Base-by-base conservation (phyloP, 208 protist species). In the Leishmania arabica region DNA sequence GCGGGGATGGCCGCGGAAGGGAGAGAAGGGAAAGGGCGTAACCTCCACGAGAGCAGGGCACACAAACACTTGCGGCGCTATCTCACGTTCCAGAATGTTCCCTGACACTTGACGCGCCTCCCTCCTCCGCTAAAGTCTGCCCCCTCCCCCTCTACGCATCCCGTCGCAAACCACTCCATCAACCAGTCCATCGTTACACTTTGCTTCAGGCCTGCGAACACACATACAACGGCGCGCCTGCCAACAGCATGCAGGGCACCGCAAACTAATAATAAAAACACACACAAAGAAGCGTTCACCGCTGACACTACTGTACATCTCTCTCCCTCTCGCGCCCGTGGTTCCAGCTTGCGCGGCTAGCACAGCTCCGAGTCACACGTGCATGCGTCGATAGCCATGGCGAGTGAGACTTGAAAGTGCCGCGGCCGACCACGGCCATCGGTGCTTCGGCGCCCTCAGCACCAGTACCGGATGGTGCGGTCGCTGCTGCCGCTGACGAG, bases 401-500 rank as follows among this genome's bases (percentile, higher is more conserved):
- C 40, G 21, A 53, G 68, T 34, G 42, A 53, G 21, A 31, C 42
- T 1, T 34, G 24, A 72, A 72, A 24, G 34, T 70, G 17, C 19
- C 65, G 31, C 37, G 31, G 13, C 24, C 37, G 27, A 53, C 40
- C 9, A 54, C 42, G n/a, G n/a, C 21, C 42, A 54, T 40, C 40
- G 47, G n/a, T 60, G 71, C 27, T 34, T 72, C 68, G 24, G 27
- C 27, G 42, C 24, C 49, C n/a, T 82, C 79, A 97, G 77, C 83
- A 88, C 95, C 95, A 98, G 85, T 95, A 97, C 7, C 94, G 90
- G 27, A 97, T 85, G 8, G 90, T 97, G 3, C 92, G 84, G 78
- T 98, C 95, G 54, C 86, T 92, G n/a, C 92, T 87, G 53, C 93
- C 90, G 76, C 93, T 96, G 8, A 98, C 92, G 53, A 98, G 83